Conservation (phyloP, 768 basidiomycete genomes). For the Phanerodontia chrysosporium region DNA sequence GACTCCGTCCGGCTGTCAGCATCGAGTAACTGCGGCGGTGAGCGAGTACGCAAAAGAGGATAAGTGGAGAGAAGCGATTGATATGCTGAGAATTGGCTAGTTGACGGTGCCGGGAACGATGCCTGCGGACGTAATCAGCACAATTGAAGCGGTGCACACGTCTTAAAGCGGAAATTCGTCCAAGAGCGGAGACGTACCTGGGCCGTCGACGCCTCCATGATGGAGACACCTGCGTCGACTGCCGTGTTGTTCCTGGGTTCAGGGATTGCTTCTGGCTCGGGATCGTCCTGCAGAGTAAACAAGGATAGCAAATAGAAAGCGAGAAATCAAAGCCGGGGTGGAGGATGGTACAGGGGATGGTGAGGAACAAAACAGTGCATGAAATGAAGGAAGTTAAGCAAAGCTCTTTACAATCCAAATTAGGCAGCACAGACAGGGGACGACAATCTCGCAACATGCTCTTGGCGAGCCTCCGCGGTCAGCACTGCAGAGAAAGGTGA, state of each 20-base stretch:
- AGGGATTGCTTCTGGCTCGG: slow-evolving; percentile 13
- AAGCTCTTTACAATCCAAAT: slow-evolving; percentile 33
- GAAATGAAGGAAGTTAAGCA: slow-evolving; percentile 29
- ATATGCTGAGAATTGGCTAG: slow-evolving; percentile 45
- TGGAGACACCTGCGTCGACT: slow-evolving; percentile 47
- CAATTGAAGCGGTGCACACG: too few relatives aligned
- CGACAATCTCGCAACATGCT: slow-evolving; percentile 62
- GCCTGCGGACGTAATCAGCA: background rate
- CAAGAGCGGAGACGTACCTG: slow-evolving; percentile 60
- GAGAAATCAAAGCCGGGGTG: slow-evolving; percentile 13
- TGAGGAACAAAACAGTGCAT: slow-evolving; percentile 18
- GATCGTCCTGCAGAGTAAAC: slow-evolving; percentile 3
- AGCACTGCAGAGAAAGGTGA: slow-evolving; percentile 20
- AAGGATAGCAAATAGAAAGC: slow-evolving; percentile 13
- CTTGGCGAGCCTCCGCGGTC: slow-evolving; percentile 38
- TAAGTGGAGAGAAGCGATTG: slow-evolving; percentile 55
- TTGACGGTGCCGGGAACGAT: too few relatives aligned
- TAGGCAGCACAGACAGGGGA: slow-evolving; percentile 38
- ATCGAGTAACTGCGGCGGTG: slow-evolving; percentile 16
- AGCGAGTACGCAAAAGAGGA: slow-evolving; percentile 49
- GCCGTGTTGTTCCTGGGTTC: slow-evolving; percentile 20
- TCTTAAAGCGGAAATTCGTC: too few relatives aligned
- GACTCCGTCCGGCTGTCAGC: background rate
- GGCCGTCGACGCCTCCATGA: slow-evolving; percentile 56
- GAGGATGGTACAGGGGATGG: slow-evolving; percentile 12